Evolutionary conservation across 1,139 yeast species (phyloP), one percentile per base, ranked within the genome.

Genomic region (Scheffersomyces parashehatae): DNA sequence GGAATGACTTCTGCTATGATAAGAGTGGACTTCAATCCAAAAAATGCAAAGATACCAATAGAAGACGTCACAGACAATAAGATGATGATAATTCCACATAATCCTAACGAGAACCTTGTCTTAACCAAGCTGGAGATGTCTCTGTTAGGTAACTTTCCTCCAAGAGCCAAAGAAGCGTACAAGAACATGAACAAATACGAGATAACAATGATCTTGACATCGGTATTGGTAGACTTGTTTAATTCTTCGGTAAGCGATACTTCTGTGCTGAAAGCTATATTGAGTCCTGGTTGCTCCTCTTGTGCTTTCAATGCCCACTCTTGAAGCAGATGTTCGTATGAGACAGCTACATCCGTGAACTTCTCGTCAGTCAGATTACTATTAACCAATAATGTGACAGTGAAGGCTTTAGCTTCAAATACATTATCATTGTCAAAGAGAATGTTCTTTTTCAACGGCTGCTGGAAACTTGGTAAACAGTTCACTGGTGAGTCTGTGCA

Each of bases 1-100:
- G 98, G 98, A 36, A 93, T 93, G 3, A 93, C 98, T 60, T 93
- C 98, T 1, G 98, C 97, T 50, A 93, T 89, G 50, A 93, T 91
- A 34, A 93, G 70, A 0, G 98, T 93, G 0, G 96, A 88, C 56
- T 87, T 88, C 40, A 91, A 66, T 0, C 95, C 95, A 14, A 86
- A 51, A 9, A 80, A 57, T 7, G 96, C 77, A 62, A 88, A 85
- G n/a, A 88, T 54, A 0, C 97, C 97, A 1, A 90, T 88, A 0
- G 97, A 81, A 1, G 95, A 77, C 0, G 81, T 64, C 0, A 91
- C 96, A 0, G 97, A 89, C 12, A 88, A 60, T 20, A 89, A 63
- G 5, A 93, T 96, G 34, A 91, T 86, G 10, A 82, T 48, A 28
- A 93, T 88, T 1, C 98, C 98, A 28, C 85, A 75, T 28, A 89